These are phyloP conservation scores for Serendipita sp. DNA, from an alignment of 768 basidiomycete genomes.

Conservation along the genomic window DNA sequence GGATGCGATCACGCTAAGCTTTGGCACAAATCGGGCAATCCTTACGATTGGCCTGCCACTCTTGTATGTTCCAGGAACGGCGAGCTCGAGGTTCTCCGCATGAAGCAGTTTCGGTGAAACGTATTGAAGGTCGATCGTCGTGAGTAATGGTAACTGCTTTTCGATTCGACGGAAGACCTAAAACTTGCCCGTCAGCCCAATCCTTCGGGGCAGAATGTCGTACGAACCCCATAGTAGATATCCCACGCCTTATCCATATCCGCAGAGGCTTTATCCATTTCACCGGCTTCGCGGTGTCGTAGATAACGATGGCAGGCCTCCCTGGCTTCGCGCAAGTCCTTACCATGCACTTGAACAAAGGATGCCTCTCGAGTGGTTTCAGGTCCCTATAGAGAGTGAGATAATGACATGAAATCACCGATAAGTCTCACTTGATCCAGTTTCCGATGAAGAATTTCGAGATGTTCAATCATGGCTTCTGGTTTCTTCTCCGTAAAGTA, in stretches of 20 bases:
- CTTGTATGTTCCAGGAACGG: conserved; percentile 27
- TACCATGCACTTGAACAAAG: conserved; percentile 30
- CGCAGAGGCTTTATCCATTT: conserved; percentile 29
- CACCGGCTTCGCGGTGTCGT: conserved; percentile 25
- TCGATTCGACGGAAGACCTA: conserved; percentile 31
- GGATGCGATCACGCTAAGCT: conserved; percentile 30
- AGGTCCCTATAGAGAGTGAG: conserved; percentile 21
- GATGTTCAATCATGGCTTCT: conserved; percentile 30
- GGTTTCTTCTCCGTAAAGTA: conserved; percentile 35
- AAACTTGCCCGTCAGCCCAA: not conserved
- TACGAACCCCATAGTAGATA: conserved; percentile 30
- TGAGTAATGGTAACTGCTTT: conserved; percentile 28
- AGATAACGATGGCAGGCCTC: conserved; percentile 28
- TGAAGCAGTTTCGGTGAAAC: conserved; percentile 32
- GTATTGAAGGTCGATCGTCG: conserved; percentile 33
- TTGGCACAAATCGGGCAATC: conserved; percentile 27
- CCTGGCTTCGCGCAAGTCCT: conserved; percentile 29
- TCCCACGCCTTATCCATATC: conserved; percentile 34
- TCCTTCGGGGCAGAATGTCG: not conserved
- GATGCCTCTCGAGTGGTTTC: conserved; percentile 33
- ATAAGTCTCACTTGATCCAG: conserved; percentile 22
- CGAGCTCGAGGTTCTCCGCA: conserved; percentile 30
- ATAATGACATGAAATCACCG: not conserved
- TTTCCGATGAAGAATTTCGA: conserved; percentile 34
- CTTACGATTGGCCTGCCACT: conserved; percentile 27